phyloP scores from a whole-genome alignment of 164 flowering plant genomes.

The Santalum album region DNA sequence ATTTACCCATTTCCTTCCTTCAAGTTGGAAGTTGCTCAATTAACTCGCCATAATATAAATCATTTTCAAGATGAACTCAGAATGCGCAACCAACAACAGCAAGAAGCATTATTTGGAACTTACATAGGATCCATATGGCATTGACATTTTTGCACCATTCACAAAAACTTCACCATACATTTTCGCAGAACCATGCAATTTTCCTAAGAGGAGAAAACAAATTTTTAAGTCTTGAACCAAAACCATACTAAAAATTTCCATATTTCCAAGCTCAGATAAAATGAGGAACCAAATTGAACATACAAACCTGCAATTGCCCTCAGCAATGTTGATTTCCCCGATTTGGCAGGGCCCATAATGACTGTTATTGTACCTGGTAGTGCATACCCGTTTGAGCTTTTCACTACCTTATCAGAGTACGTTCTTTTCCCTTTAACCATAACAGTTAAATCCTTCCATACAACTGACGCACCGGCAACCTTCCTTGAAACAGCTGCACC shows the following conservation, averaged over 20 bases:
- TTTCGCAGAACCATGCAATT: constrained; percentile 65
- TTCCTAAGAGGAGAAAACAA: constrained; percentile 41
- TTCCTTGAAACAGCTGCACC: constrained; percentile 44
- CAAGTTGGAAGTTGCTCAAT: background rate
- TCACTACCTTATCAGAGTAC: constrained; percentile 83
- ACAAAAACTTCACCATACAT: constrained; percentile 90
- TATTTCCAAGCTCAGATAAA: background rate
- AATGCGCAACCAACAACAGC: background rate
- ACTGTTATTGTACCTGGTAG: constrained; percentile 96
- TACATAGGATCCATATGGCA: constrained; percentile 97
- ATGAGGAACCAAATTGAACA: background rate
- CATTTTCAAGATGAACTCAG: background rate
- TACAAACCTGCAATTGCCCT: constrained; percentile 81
- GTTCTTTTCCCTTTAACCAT: constrained; percentile 82
- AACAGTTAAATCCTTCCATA: constrained; percentile 94
- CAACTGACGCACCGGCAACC: constrained; percentile 78
- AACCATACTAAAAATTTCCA: background rate
- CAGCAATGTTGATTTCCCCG: constrained; percentile 85
- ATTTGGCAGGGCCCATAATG: constrained; percentile 98
- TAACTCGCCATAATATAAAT: background rate
- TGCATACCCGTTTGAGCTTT: constrained; percentile 93
- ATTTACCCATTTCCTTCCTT: no score
- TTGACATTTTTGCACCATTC: constrained; percentile 63
- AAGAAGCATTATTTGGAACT: constrained; percentile 21
- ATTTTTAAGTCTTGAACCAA: constrained; percentile 6